These are phyloP conservation scores for Haplosporangium sp. DNA, from an alignment of 371 early-diverging fungal genomes.

Conservation along the genomic window DNA sequence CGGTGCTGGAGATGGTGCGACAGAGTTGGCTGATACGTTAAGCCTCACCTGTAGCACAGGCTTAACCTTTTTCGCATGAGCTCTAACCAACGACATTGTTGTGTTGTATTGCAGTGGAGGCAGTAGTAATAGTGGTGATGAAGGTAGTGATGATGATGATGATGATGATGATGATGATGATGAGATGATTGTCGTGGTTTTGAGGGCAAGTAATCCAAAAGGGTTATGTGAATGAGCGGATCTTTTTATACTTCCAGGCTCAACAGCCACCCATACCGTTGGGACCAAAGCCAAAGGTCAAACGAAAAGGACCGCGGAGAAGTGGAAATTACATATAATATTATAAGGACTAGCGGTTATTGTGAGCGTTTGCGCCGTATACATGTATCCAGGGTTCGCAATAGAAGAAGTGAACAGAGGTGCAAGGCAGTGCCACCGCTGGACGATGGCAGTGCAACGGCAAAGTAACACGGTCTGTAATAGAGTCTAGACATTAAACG, in stretches of 20 bases:
- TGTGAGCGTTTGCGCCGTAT: too few species aligned
- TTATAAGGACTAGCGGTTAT: too few species aligned
- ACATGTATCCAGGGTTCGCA: too few species aligned
- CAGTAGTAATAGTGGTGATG: background rate
- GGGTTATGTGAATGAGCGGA: background rate
- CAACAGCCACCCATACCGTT: background rate
- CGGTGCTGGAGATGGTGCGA: conserved; percentile 30
- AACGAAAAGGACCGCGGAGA: too few species aligned
- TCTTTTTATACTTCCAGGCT: background rate
- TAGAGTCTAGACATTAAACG: too few species aligned
- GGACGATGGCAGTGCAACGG: too few species aligned
- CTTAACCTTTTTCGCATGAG: conserved; percentile 39
- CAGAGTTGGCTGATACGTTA: conserved; percentile 20
- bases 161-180: background rate
- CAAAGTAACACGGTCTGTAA: too few species aligned
- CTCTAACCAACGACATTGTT: conserved; percentile 42
- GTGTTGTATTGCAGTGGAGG: background rate
- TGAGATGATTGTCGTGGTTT: background rate
- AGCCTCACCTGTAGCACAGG: conserved; percentile 42
- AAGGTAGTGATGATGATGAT: background rate
- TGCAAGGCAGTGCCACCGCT: too few species aligned
- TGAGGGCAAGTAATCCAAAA: background rate
- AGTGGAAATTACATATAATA: too few species aligned
- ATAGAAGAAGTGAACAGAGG: too few species aligned
- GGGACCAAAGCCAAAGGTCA: background rate